These are phyloP conservation scores for Tetrapisispora phaffii DNA, from an alignment of 805 yeast genomes.

Conservation along the genomic window DNA sequence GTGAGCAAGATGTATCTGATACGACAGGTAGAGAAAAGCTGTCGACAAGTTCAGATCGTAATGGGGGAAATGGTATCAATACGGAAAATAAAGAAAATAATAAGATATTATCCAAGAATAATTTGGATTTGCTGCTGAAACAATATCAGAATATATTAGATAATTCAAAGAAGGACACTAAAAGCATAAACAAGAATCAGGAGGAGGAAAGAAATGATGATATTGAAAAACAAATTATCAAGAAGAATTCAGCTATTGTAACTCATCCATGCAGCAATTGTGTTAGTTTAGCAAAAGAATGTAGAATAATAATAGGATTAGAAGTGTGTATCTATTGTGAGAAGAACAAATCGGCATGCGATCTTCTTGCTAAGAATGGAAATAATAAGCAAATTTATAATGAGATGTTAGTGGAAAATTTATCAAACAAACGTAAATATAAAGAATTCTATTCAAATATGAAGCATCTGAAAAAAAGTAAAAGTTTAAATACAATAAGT, in stretches of 20 bases:
- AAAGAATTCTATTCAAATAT: neutral
- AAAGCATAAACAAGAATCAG: neutral
- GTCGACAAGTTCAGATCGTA: neutral
- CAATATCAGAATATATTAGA: conserved; percentile 24
- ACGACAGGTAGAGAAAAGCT: neutral
- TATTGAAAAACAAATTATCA: neutral
- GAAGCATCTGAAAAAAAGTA: neutral
- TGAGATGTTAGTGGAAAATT: neutral
- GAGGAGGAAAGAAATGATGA: neutral
- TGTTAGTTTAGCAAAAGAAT: conserved; percentile 66
- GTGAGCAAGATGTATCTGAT: neutral
- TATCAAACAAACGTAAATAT: neutral
- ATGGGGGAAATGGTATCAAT: neutral
- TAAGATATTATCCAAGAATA: conserved; percentile 1
- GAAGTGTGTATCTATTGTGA: conserved; percentile 70
- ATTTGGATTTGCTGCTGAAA: conserved; percentile 20
- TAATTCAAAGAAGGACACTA: conserved; percentile 6
- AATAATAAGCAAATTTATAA: conserved; percentile 17
- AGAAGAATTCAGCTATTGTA: neutral
- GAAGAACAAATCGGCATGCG: conserved; percentile 56
- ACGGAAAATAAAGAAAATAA: neutral
- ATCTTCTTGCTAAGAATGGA: conserved; percentile 39
- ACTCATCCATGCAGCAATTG: conserved; percentile 72
- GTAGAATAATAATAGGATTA: conserved; percentile 57
- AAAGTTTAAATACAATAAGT: neutral